Conservation (phyloP, 192 early-diverging fungal genomes). For the Neocallimastix lanati region DNA sequence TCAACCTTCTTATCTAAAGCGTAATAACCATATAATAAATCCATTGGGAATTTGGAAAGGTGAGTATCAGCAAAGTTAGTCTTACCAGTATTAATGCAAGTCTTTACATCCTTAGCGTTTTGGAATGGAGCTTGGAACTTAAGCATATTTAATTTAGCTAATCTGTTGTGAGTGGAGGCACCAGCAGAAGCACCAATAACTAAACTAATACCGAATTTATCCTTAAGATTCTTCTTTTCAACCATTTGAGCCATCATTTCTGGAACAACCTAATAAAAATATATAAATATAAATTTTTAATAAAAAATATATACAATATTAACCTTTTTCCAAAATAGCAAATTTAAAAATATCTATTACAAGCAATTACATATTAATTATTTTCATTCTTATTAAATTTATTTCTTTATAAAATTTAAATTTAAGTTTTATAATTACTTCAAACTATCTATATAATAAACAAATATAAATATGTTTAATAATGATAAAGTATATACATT, state of each 20-base stretch:
- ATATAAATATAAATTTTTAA: no score
- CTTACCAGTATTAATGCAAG: not conserved
- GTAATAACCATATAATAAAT: not conserved
- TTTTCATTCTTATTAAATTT: no score
- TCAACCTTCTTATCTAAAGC: not conserved
- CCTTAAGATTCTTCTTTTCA: not conserved
- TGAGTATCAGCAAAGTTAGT: not conserved
- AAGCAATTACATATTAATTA: no score
- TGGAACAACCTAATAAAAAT: not conserved
- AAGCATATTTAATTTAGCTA: not conserved
- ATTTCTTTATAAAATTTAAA: no score
- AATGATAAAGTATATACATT: no score
- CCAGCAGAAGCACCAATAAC: not conserved
- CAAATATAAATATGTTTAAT: no score
- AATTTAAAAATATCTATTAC: no score
- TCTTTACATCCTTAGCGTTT: not conserved
- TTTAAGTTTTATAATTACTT: no score
- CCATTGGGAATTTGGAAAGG: not conserved
- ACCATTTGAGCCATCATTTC: not conserved
- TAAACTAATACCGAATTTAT: not conserved
- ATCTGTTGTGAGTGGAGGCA: not conserved
- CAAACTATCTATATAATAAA: no score
- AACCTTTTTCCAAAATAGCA: no score
- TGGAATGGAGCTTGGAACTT: not conserved
- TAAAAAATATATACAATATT: no score